Conservation (phyloP, 768 basidiomycete species). For the Mycena belliarum region DNA sequence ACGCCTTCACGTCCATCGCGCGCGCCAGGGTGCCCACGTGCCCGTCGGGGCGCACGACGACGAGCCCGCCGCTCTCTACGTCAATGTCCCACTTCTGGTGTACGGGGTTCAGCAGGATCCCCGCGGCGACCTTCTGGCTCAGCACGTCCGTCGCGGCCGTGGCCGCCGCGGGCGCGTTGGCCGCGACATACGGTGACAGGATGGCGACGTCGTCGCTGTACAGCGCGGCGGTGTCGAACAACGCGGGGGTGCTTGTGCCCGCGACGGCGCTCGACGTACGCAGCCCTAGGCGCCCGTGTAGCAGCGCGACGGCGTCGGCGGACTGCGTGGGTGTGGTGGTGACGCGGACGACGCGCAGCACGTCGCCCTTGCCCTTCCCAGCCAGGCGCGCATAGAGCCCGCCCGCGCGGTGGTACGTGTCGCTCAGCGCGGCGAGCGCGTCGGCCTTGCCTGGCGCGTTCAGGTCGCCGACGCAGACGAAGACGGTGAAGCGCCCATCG, state of each 20-base stretch:
- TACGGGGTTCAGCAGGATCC: constrained; percentile 6
- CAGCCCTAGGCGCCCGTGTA: neutral
- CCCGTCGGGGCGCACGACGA: constrained; percentile 7
- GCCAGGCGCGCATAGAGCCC: neutral
- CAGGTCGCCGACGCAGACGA: constrained; percentile 7
- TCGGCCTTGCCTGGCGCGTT: neutral
- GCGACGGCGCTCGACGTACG: neutral
- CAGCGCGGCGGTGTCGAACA: constrained; percentile 1
- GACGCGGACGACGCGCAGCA: neutral
- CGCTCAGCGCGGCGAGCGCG: neutral
- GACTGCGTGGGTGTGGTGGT: constrained; percentile 6
- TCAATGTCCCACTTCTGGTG: constrained; percentile 16
- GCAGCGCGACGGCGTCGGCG: neutral
- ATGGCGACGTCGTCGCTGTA: constrained; percentile 6
- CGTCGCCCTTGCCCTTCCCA: neutral
- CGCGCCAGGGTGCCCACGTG: constrained; percentile 4
- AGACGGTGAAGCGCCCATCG: constrained; percentile 10
- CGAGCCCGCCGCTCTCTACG: neutral
- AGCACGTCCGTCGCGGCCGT: neutral
- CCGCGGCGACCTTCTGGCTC: neutral
- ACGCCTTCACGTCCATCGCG: neutral
- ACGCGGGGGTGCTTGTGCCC: neutral
- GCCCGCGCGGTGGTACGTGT: neutral
- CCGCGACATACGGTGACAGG: neutral
- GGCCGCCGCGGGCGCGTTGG: neutral